Percentiles rank a stretch among this genome's conserved stretches.
Evolutionary conservation across 768 basidiomycete species (phyloP).

Genomic region (Amanita muscaria): DNA sequence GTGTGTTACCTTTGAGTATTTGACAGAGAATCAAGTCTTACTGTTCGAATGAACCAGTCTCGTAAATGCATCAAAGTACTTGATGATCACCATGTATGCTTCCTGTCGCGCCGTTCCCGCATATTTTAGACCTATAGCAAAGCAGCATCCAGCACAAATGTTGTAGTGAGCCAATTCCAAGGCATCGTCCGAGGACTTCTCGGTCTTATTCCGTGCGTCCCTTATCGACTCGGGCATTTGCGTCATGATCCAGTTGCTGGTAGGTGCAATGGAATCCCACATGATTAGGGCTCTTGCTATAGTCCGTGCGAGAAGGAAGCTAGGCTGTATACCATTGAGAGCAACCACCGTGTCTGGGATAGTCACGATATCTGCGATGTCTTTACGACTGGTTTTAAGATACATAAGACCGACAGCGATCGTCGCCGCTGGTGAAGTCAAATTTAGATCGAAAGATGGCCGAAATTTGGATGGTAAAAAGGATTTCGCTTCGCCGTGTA

Average conservation of each 20-base stretch:
- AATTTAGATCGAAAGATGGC: conserved; percentile 68
- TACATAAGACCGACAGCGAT: conserved; percentile 92
- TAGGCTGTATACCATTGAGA: conserved; percentile 82
- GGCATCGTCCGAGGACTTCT: conserved; percentile 52
- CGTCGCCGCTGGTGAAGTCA: conserved; percentile 88
- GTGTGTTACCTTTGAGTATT: not conserved
- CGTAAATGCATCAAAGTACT: conserved; percentile 74
- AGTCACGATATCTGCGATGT: conserved; percentile 78
- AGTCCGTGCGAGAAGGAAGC: conserved; percentile 75
- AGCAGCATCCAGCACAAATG: conserved; percentile 85
- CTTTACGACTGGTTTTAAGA: conserved; percentile 71
- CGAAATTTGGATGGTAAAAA: conserved; percentile 25
- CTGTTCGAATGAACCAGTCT: conserved; percentile 60
- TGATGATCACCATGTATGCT: conserved; percentile 76
- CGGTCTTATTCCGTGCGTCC: conserved; percentile 37
- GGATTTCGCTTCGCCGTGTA: conserved; percentile 61
- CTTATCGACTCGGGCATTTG: conserved; percentile 67
- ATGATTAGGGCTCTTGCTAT: conserved; percentile 73
- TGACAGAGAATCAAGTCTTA: conserved; percentile 25
- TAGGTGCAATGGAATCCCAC: conserved; percentile 74
- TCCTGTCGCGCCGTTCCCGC: conserved; percentile 90
- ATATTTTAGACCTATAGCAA: conserved; percentile 85
- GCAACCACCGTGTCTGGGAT: conserved; percentile 76
- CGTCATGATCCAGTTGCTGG: conserved; percentile 58
- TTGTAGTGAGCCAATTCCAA: conserved; percentile 88